Evolutionary conservation across 176 grass and related monocot species (phyloP), one percentile per base, ranked within the genome.

Genomic region (Oryza brachyantha): DNA sequence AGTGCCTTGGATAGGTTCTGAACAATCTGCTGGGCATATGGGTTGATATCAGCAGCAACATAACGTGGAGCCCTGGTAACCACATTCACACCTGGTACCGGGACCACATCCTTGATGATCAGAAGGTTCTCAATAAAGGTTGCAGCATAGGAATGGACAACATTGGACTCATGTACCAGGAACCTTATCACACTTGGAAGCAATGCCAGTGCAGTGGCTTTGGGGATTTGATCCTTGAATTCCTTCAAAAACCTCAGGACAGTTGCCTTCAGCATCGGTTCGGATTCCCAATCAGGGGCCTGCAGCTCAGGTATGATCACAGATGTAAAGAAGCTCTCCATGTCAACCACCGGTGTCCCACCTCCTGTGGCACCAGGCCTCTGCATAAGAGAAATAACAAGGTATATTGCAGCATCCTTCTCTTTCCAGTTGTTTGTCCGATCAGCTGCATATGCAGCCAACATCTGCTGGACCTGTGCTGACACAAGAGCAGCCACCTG

Each of bases 111-210:
- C 83, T 89, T 98, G 81, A 86, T 86, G 61, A 90, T 70, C 81
- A 98, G 74, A 77, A 94, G 79, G 73, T 90, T 98, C 73, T 98
- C 92, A 2, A 98, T 88, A 79, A 93, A 94, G 52, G 76, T 94
- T 21, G 95, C 95, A 29, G 95, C 92, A 83, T 98, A 98, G 14
- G 95, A 98, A 74, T 92, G 95, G 69, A 98, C 89, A 61, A 98
- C 95, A 92, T 92, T 94, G 63, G 95, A 98, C 80, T 98, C 92
- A 5, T 91, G 89, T 0, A 78, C 77, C 29, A 98, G 74, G 84
- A 98, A 98, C 73, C 87, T 86, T 19, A 86, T 78, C 57, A 94
- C 90, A 70, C 87, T 79, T 48, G 89, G 85, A 68, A 98, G 42
- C 9, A 92, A 69, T 13, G 83, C 84, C 59, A 98, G 27, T 12